Percentiles rank a stretch among this genome's conserved stretches.
These are phyloP conservation scores for Naganishia antarctica DNA, from an alignment of 768 basidiomycete genomes.

Conservation along the genomic window DNA sequence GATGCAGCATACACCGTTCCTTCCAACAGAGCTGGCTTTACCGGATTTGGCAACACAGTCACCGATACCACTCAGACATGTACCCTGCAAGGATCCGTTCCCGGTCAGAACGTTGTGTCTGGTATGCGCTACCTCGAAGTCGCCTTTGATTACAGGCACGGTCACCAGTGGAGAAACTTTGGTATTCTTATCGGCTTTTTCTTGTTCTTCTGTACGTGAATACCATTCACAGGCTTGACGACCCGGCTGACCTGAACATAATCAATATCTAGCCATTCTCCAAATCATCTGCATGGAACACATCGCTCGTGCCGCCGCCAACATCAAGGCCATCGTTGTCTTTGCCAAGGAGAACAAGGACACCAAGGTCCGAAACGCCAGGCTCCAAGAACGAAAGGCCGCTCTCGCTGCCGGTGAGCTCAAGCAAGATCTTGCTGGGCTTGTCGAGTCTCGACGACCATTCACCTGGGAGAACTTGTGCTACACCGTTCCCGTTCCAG, in stretches of 20 bases:
- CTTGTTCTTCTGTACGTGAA: slow-evolving; percentile 55
- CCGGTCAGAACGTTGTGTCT: slow-evolving; percentile 57
- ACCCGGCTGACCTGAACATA: background rate
- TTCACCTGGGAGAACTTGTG: slow-evolving; percentile 67
- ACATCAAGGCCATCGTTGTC: slow-evolving; percentile 52
- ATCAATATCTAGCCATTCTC: slow-evolving; percentile 52
- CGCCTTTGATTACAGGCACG: slow-evolving; percentile 49
- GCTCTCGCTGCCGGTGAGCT: slow-evolving; percentile 47
- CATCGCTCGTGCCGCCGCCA: slow-evolving; percentile 38
- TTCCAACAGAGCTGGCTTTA: slow-evolving; percentile 36
- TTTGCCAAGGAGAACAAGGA: slow-evolving; percentile 60
- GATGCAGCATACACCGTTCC: slow-evolving; percentile 43
- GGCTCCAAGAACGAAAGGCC: slow-evolving; percentile 55
- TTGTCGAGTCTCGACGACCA: slow-evolving; percentile 51
- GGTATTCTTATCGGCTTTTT: slow-evolving; percentile 68
- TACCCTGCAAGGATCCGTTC: slow-evolving; percentile 63
- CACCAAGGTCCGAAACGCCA: slow-evolving; percentile 51
- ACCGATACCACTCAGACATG: slow-evolving; percentile 61
- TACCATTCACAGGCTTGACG: background rate
- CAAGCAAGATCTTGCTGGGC: slow-evolving; percentile 52
- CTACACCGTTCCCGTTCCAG: slow-evolving; percentile 56
- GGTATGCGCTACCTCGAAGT: slow-evolving; percentile 63
- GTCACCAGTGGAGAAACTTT: slow-evolving; percentile 52
- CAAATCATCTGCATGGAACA: slow-evolving; percentile 58
- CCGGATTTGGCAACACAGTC: slow-evolving; percentile 34